Conservation (phyloP, 116 monocot species). For the Zostera marina region DNA sequence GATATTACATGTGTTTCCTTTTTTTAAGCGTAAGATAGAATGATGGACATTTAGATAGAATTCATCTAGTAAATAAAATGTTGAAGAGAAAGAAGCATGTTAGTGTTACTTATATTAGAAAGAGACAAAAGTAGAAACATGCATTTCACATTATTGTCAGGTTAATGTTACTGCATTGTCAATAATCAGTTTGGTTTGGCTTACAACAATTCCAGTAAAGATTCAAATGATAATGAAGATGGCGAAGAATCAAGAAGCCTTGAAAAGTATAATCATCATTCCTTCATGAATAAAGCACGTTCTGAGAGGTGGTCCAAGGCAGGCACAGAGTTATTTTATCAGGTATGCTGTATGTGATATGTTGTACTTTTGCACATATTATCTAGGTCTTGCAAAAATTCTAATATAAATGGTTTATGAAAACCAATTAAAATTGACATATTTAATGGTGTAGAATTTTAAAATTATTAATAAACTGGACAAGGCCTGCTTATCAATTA, state of each 20-base stretch:
- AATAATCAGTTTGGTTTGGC: background rate
- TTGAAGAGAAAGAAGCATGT: no score
- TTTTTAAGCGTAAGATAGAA: no score
- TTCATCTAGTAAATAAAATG: no score
- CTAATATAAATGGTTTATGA: background rate
- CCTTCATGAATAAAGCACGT: conserved; percentile 37
- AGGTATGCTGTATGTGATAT: conserved; percentile 20
- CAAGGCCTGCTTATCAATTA: no score
- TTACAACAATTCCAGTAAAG: conserved; percentile 2
- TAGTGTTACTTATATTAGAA: no score
- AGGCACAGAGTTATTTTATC: conserved; percentile 58
- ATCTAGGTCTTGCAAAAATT: background rate
- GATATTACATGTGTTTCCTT: no score
- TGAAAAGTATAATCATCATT: conserved; percentile 45
- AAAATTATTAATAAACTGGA: no score
- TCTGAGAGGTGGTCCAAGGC: conserved; percentile 49
- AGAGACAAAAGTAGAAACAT: no score
- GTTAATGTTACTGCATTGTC: background rate
- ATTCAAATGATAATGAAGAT: conserved; percentile 6
- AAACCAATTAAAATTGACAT: no score
- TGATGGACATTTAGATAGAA: no score
- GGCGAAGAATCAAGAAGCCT: conserved; percentile 6
- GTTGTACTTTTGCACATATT: background rate
- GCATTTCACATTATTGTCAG: no score
- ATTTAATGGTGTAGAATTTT: no score